Evolutionary conservation across 2,329 filamentous ascomycete species (phyloP), one percentile per base, ranked within the genome.

Genomic region (Xylaria multiplex): DNA sequence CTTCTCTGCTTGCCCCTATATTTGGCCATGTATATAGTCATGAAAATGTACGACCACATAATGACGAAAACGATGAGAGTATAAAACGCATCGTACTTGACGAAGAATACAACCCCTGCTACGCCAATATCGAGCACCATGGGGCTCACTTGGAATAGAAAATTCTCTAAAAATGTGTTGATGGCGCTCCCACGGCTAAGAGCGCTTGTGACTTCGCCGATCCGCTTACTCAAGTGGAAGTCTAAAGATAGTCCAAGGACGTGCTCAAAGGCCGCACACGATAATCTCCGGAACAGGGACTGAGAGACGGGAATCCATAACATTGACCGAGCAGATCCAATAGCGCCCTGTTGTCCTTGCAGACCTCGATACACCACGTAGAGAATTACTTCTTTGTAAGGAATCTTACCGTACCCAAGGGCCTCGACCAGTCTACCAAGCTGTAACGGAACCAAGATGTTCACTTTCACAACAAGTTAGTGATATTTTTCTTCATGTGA

Each of bases 131-230:
- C 83, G 32, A 82, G 77, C 0, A 85, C 75, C 81, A 84, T 84
- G 1, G 83, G 83, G 65, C 85, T 80, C 0, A 85, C 79, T 63
- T 83, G 79, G 67, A 85, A 85, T 3, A 81, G 76, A 55, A 84
- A 81, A 43, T 78, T 78, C 70, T 85, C 83, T 2, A 85, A 73
- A 45, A 85, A 85, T 0, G 79, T 83, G 69, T 84, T 85, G 37
- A 85, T 78, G 1, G 82, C 79, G 6, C 78, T 79, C 3, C 84
- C 83, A 55, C 83, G 81, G 62, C 77, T 83, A 0, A 85, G 74
- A 0, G 83, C 84, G 53, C 80, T 84, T 3, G 83, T 81, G 8
- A 85, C 82, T 71, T 85, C 83, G 2, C 83, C 83, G n/a, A 82
- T 80, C 48, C 81, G 79, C 67, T 85, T 85, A 71, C 80, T 82